Base-by-base conservation (phyloP, 805 yeast species). In the Suhomyces emberorum region DNA sequence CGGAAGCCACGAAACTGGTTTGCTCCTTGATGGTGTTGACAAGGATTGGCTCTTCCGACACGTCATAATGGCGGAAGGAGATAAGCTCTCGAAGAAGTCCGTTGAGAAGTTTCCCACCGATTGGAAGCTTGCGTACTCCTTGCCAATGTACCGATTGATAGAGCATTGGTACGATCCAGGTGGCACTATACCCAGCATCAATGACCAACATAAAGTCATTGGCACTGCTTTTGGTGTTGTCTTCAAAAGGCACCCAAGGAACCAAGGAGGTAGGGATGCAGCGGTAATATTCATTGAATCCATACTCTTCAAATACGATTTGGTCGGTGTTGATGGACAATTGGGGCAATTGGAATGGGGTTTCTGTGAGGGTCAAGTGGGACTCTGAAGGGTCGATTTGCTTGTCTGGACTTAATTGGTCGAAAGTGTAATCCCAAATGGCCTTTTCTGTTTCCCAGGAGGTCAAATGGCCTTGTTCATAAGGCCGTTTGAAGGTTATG, bases 301-400 rank as follows among this genome's bases (percentile, higher is more conserved):
- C 95, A 53, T 82, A 93, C 53, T 93, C 98, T 58, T 93, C 99
- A 63, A 95, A 91, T 0, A 93, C 74, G 0, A 93, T 83, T 61
- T 88, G 96, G 56, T 93, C 98, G 11, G 87, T 83, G 57, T 84
- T 84, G 47, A 79, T 79, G 24, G 95, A 84, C 21, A 91, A 69
- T 35, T 79, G 82, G 2, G 96, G 93, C 21, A 91, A 63, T 34
- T 88, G 83, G 53, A 83, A 79, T 16, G 95, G 91, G 4, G 87
- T 69, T 51, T 93, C 97, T 2, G 89, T 80, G 32, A 86, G 69
- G 0, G 88, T 69, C 28, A 93, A 65, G 38, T 83, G 78, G 2
- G 76, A 63, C 1, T 76, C 81, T 30, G 52, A 63, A 9, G 71
- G 49, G 34, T 74, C 70, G 29, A 74, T 38, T 22, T 46, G 52